These are phyloP conservation scores for Lanmaoa rubissima DNA, from an alignment of 768 basidiomycete species.

Conservation along the genomic window DNA sequence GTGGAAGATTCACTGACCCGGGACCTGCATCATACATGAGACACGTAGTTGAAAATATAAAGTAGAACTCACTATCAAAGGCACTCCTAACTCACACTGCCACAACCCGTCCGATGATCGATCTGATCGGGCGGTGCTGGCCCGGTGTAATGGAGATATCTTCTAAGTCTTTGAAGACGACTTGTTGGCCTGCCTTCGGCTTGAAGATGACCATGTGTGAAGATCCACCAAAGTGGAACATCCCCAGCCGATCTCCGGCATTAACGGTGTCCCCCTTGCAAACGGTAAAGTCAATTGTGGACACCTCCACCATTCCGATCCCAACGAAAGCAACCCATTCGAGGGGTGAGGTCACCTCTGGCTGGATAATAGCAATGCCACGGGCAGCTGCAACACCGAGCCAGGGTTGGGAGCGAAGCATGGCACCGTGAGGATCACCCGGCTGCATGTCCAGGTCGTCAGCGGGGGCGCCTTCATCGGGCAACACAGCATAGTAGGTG, in stretches of 20 bases:
- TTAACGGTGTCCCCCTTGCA: neutral
- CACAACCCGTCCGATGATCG: neutral
- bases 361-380: conserved; percentile 52
- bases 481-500: conserved; percentile 19
- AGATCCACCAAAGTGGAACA: conserved; percentile 66
- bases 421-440: conserved; percentile 18
- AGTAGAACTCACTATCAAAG: neutral
- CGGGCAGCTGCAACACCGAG: conserved; percentile 48
- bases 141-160: neutral
- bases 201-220: conserved; percentile 43
- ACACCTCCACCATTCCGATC: neutral
- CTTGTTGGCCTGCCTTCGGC: neutral
- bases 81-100: neutral
- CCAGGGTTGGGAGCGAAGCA: conserved; percentile 38
- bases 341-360: conserved; percentile 39
- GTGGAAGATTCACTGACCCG: too few species aligned
- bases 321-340: conserved; percentile 53
- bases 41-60: too few species aligned
- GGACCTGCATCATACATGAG: neutral
- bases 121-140: neutral
- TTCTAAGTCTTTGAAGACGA: neutral
- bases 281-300: conserved; percentile 31
- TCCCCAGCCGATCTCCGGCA: conserved; percentile 6
- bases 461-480: conserved; percentile 5
- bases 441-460: neutral